Evolutionary conservation across 768 basidiomycete species (phyloP), one percentile per base, ranked within the genome.

Genomic region (Rhizopogon vinicolor): DNA sequence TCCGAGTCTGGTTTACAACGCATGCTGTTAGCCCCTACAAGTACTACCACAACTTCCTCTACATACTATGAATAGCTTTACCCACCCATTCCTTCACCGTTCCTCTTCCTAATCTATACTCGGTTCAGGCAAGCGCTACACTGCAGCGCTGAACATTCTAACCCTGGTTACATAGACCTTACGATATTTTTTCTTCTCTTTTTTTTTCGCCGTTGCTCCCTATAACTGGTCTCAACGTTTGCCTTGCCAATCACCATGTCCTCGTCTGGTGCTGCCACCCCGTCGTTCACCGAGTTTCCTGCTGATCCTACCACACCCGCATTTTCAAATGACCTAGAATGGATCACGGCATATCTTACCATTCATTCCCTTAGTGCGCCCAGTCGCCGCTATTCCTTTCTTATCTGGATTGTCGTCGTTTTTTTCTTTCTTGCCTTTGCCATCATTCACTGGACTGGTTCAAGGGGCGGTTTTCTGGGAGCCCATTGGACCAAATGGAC

Each of bases 401-500:
- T 82, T 56, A 70, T 86, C 31, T 87, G 85, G 85, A 60, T 85
- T n/a, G 68, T 70, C 14, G 68, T 87, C 57, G 74, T 67, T 18
- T 55, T 72, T 54, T 59, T 78, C 44, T 73, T 78, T 60, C 49
- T 81, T 56, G 51, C 62, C 10, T 74, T 75, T 52, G 70, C 75
- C 16, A 25, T 75, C 25, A 61, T 79, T 31, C 81, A 80, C 55
- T 73, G 74, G 68, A 68, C 75, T 13, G 74, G 75, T 41, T 60
- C 69, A 22, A 67, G 73, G 33, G 74, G 71, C 12, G 75, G 82
- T 7, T 67, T 68, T 2, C 8, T 78, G 1, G 82, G 82, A 19
- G 82, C 84, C 2, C 53, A 72, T 22, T 87, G 83, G 80, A 75
- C 68, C 18, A 83, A 80, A 67, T 85, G 83, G 80, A 63, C 80